Evolutionary conservation across 148 eudicot genomes (phyloP), one percentile per base, ranked within the genome.

Genomic region (Fagopyrum esculentum): DNA sequence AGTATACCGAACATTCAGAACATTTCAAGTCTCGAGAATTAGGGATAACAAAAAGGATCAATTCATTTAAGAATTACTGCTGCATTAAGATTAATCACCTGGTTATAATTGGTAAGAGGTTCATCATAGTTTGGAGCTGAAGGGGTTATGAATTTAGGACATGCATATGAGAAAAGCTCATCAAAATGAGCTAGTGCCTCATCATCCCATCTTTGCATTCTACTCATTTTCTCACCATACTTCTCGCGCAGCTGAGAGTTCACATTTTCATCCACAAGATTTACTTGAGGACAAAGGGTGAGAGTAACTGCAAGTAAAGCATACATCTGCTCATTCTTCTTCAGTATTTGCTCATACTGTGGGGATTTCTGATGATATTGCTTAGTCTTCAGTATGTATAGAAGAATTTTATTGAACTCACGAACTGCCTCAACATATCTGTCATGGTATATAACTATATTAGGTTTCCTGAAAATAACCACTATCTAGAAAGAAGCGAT

Each of bases 311-410:
- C 97, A 72, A 92, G 84, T 84, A 95, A 80, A 29, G 99, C 99
- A 88, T 95, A 95, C 99, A 92, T 95, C 85, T 95, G 99, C 89
- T 95, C 99, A 81, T 90, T 95, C 84, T 95, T 95, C 90, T 95
- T 95, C 74, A 95, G 80, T 81, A 95, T 92, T 80, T 90, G 99
- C 78, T 95, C 99, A 79, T 89, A 92, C 78, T 95, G 98, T 4
- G 98, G 90, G 50, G 99, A 95, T 79, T 92, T 95, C 82, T 92
- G 90, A 82, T 95, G 98, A 81, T 80, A 89, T 72, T 90, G 94
- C 84, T 95, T 95, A 10, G 89, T 95, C 89, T 95, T 95, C 85
- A 78, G 87, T 71, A 95, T 92, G 82, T 95, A 95, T 76, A 91
- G 54, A 5, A 95, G 89, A 63, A 95, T 91, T 77, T 95, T 92